Percentiles rank a stretch among this genome's conserved stretches.
phyloP scores from a whole-genome alignment of 805 yeast species.

The Ascoidea tarda region DNA sequence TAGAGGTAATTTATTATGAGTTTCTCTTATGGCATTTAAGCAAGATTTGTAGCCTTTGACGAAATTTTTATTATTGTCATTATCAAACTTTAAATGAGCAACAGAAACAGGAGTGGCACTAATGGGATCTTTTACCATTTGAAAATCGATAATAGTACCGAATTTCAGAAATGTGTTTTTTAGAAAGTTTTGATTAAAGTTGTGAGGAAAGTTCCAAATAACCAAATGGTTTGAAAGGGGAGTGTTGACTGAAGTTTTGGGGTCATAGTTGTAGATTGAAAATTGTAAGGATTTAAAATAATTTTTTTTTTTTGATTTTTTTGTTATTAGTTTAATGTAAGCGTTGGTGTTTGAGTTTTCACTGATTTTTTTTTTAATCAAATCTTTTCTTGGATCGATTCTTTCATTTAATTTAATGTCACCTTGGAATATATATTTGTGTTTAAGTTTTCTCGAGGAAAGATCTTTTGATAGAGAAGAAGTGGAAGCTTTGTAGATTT shows the following conservation, averaged over 20 bases:
- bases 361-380: slow-evolving; percentile 1
- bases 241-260: slow-evolving; percentile 52
- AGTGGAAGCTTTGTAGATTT: slow-evolving; percentile 26
- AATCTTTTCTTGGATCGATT: slow-evolving; percentile 29
- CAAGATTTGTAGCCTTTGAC: slow-evolving; percentile 35
- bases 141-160: slow-evolving; percentile 50
- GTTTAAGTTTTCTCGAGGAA: slow-evolving; percentile 18
- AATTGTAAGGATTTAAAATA: slow-evolving; percentile 28
- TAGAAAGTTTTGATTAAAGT: slow-evolving; percentile 29
- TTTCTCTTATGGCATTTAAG: slow-evolving; percentile 24
- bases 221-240: slow-evolving; percentile 60
- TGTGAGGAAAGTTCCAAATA: slow-evolving; percentile 48
- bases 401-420: slow-evolving; percentile 13
- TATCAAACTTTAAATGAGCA: slow-evolving; percentile 47
- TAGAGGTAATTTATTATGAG: slow-evolving; percentile 26
- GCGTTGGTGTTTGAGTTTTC: slow-evolving; percentile 1
- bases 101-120: slow-evolving; percentile 74
- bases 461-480: too few relatives aligned
- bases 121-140: slow-evolving; percentile 50
- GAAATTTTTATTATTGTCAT: slow-evolving; percentile 31
- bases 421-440: slow-evolving; percentile 21
- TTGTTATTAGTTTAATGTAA: slow-evolving; percentile 13
- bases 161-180: slow-evolving; percentile 42
- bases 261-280: slow-evolving; percentile 33
- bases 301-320: slow-evolving; percentile 23